A percentile compares a stretch with the other conserved stretches of the same genome.
These are phyloP conservation scores for Tuber aestivum DNA, from an alignment of 495 filamentous ascomycete species.

Conservation along the genomic window DNA sequence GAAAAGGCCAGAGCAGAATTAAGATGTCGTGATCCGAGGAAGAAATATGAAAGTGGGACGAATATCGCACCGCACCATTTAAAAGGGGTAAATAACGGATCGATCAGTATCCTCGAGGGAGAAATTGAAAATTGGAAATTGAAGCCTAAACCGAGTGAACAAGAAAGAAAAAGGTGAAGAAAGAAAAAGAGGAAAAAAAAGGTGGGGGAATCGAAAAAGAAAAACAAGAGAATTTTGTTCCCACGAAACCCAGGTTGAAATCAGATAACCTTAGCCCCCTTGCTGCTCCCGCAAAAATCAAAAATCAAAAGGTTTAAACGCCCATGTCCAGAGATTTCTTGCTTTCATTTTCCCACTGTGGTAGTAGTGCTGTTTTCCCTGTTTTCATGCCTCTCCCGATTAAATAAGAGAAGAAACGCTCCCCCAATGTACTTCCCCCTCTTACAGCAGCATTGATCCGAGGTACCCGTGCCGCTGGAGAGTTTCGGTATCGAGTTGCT, in stretches of 20 bases:
- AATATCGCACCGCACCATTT: background rate
- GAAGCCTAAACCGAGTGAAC: background rate
- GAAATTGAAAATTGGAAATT: background rate
- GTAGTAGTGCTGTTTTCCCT: background rate
- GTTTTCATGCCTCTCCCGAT: background rate
- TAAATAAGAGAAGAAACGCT: background rate
- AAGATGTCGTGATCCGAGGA: background rate
- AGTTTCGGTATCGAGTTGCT: constrained; percentile 26
- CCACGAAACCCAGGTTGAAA: constrained; percentile 17
- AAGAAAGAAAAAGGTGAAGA: too few relatives aligned
- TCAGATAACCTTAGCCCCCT: constrained; percentile 19
- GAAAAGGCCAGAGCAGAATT: background rate
- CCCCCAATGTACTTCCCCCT: background rate
- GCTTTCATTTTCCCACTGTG: constrained; percentile 5
- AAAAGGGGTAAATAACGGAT: background rate
- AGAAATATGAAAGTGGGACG: background rate
- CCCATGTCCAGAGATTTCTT: constrained; percentile 23
- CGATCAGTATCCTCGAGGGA: background rate
- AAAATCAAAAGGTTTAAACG: constrained; percentile 19
- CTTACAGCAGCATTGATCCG: constrained; percentile 40
- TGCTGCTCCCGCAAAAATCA: constrained; percentile 9
- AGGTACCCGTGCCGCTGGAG: constrained; percentile 40
- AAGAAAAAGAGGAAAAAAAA: too few relatives aligned
- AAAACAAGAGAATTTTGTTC: constrained; percentile 15
- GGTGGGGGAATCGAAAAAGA: too few relatives aligned